These are phyloP conservation scores for Trematosphaeria pertusa DNA, from an alignment of 2,329 filamentous ascomycete genomes.

Conservation along the genomic window DNA sequence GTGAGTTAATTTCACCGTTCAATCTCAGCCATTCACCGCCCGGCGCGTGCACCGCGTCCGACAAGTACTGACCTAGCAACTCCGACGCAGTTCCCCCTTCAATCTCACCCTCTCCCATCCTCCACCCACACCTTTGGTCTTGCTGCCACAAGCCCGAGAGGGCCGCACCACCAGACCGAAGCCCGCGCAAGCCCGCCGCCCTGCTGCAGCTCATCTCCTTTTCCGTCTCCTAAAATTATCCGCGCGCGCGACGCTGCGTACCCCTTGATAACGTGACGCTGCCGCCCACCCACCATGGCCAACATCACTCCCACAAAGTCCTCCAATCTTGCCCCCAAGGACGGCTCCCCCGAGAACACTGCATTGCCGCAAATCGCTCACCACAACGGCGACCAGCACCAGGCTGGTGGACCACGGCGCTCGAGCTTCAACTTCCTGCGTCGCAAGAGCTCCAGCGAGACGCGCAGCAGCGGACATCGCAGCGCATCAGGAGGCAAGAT, in stretches of 20 bases:
- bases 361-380: constrained; percentile 19
- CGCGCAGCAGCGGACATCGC: constrained; percentile 27
- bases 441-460: constrained; percentile 42
- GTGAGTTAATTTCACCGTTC: no score
- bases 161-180: background rate
- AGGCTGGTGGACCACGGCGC: constrained; percentile 22
- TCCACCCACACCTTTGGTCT: background rate
- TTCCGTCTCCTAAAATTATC: constrained; percentile 33
- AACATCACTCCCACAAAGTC: constrained; percentile 29
- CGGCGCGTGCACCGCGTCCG: background rate
- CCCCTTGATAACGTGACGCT: constrained; percentile 29
- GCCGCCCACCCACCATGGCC: constrained; percentile 35
- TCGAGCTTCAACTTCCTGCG: constrained; percentile 49
- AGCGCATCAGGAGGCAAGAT: constrained; percentile 46
- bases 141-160: constrained; percentile 2
- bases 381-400: constrained; percentile 27
- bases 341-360: constrained; percentile 36
- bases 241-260: constrained; percentile 15
- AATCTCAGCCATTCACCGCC: constrained; percentile 2
- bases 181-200: constrained; percentile 1
- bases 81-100: constrained; percentile 1
- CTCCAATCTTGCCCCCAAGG: constrained; percentile 21
- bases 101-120: constrained; percentile 10
- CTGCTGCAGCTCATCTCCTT: constrained; percentile 26
- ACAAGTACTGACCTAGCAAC: background rate